Conservation (phyloP, 306 rosid species). For the Hylodesmum podocarpum region DNA sequence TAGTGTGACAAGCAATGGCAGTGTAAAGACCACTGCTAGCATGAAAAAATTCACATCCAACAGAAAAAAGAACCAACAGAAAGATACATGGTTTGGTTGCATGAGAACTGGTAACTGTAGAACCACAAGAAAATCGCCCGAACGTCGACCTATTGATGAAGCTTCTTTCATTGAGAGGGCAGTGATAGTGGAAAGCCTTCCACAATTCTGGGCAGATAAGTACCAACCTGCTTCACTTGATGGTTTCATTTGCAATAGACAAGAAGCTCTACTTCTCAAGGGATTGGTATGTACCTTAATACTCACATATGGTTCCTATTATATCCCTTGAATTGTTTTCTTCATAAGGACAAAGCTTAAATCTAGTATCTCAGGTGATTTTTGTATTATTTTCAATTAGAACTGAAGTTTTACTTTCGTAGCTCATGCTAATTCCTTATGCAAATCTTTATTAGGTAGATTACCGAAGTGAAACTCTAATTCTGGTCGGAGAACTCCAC, state of each 20-base stretch:
- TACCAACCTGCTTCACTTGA: slow-evolving; percentile 64
- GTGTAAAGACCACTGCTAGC: slow-evolving; percentile 59
- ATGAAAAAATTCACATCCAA: slow-evolving; percentile 54
- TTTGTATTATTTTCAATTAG: not conserved
- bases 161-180: slow-evolving; percentile 64
- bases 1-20: slow-evolving; percentile 55
- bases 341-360: not conserved
- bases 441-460: not conserved
- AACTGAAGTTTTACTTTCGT: not conserved
- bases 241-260: slow-evolving; percentile 78
- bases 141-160: slow-evolving; percentile 51
- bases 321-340: not conserved
- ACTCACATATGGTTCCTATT: not conserved
- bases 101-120: slow-evolving; percentile 65
- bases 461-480: not conserved
- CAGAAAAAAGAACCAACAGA: slow-evolving; percentile 47
- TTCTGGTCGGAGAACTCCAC: not conserved
- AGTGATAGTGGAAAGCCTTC: slow-evolving; percentile 55
- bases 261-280: slow-evolving; percentile 74
- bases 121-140: slow-evolving; percentile 61
- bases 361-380: not conserved
- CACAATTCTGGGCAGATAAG: slow-evolving; percentile 85
- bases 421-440: not conserved
- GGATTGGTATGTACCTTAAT: slow-evolving; percentile 56
- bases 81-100: slow-evolving; percentile 67